These are phyloP conservation scores for Rhodomyrtus psidioides DNA, from an alignment of 441 rosid species.

Conservation along the genomic window DNA sequence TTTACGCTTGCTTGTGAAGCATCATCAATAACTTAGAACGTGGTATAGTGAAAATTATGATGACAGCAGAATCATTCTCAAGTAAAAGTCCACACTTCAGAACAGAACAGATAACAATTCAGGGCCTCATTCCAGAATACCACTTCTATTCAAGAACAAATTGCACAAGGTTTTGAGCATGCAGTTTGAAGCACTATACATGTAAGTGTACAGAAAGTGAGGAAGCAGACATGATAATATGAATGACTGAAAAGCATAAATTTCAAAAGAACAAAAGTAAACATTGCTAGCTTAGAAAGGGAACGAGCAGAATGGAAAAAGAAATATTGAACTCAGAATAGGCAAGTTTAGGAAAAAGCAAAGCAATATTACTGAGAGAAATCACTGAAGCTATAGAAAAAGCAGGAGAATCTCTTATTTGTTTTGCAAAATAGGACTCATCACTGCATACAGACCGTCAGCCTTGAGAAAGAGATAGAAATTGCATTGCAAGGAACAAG, in stretches of 20 bases:
- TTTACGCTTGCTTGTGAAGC: not conserved
- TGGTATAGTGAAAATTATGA: not conserved
- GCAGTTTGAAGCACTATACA: not conserved
- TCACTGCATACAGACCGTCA: not conserved
- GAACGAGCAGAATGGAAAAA: not conserved
- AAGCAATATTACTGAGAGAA: not conserved
- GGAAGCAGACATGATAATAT: not conserved
- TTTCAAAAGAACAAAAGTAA: not conserved
- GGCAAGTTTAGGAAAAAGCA: not conserved
- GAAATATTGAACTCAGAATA: not conserved
- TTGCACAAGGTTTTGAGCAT: not conserved
- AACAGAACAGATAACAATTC: not conserved
- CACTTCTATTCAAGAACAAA: not conserved
- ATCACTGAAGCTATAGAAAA: not conserved
- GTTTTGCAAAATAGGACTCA: not conserved
- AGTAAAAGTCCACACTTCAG: not conserved
- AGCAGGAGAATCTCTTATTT: not conserved
- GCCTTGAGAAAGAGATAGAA: not conserved
- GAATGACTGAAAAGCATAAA: not conserved
- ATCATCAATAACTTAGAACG: not conserved
- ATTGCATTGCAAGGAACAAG: not conserved
- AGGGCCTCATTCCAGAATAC: not conserved
- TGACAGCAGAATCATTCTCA: not conserved
- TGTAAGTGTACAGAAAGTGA: not conserved
- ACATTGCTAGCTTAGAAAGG: not conserved